Conservation (phyloP, 2,329 filamentous ascomycete species). For the Talaromyces verruculosus region DNA sequence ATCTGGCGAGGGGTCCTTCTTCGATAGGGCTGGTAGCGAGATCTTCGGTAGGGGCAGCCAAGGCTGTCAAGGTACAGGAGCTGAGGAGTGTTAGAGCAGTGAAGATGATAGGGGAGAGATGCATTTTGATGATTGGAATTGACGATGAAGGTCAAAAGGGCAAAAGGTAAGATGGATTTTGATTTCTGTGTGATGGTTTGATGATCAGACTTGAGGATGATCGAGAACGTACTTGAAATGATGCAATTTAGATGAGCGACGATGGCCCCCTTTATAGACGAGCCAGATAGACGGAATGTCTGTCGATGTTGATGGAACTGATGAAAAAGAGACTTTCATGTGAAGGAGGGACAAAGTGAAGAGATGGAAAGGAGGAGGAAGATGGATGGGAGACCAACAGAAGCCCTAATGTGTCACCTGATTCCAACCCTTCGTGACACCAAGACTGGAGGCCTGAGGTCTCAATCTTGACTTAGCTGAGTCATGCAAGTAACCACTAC, state of each 20-base stretch:
- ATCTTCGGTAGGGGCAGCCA: neutral
- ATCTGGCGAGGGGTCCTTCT: neutral
- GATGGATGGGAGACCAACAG: neutral
- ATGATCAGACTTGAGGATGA: neutral
- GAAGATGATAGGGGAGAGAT: conserved; percentile 8
- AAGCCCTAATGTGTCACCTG: conserved; percentile 9
- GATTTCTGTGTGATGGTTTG: neutral
- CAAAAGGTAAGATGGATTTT: neutral
- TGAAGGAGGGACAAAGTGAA: neutral
- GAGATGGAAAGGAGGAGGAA: neutral
- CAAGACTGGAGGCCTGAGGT: neutral
- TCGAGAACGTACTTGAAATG: conserved; percentile 12
- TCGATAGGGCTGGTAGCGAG: neutral
- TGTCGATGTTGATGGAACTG: neutral
- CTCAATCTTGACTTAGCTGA: neutral
- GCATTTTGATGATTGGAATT: neutral
- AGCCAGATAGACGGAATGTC: neutral
- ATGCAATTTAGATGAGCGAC: neutral
- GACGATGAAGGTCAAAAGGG: neutral
- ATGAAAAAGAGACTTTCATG: neutral
- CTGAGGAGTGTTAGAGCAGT: conserved; percentile 11
- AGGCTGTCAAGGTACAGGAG: neutral
- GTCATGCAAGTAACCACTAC: neutral
- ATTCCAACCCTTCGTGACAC: neutral
- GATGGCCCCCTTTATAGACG: neutral